A percentile compares a stretch with the other conserved stretches of the same genome.
Evolutionary conservation across 345 rosid genomes (phyloP).

Genomic region (Raphanus raphanistrum): DNA sequence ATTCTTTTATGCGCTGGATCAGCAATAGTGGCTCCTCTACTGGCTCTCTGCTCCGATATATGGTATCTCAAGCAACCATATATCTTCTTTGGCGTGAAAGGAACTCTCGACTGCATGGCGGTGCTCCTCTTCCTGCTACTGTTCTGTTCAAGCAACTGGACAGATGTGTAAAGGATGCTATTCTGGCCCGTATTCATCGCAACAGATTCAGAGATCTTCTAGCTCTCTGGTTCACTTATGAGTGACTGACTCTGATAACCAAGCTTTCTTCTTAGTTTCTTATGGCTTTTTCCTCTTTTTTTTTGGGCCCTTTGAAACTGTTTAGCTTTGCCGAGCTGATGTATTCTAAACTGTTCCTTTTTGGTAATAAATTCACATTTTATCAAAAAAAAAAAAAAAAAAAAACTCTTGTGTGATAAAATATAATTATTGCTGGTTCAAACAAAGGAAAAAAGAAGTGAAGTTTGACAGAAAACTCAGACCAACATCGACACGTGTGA

Average conservation of each 20-base stretch:
- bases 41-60: too few species aligned
- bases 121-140: not conserved
- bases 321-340: not conserved
- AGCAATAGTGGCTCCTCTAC: too few species aligned
- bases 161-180: not conserved
- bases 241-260: too few species aligned
- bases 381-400: not conserved
- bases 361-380: not conserved
- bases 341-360: not conserved
- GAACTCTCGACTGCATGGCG: not conserved
- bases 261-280: not conserved
- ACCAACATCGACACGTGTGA: conserved; percentile 18
- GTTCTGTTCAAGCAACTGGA: not conserved
- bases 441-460: not conserved
- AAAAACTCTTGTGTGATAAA: not conserved
- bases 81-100: not conserved
- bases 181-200: not conserved
- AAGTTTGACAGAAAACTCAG: conserved; percentile 29
- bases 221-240: not conserved
- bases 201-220: not conserved
- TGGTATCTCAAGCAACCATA: not conserved
- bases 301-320: not conserved
- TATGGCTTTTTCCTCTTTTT: not conserved
- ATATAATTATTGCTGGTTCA: conserved; percentile 2
- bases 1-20: too few species aligned